Conservation (phyloP, 2,329 filamentous ascomycete species). For the Colletotrichum incanum region DNA sequence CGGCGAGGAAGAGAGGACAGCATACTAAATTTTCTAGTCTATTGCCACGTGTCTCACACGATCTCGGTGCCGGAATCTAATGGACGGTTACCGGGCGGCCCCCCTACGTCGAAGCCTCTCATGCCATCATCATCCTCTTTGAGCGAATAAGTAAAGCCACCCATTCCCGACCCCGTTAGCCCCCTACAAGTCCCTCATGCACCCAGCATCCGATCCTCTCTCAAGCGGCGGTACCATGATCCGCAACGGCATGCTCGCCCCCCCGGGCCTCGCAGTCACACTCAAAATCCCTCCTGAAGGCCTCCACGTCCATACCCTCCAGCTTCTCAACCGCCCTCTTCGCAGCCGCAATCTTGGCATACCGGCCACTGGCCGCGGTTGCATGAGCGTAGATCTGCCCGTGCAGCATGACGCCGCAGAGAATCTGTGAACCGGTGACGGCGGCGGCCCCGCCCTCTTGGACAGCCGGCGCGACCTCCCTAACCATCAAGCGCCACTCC, state of each 20-base stretch:
- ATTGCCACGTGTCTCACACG: not conserved
- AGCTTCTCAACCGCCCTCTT: constrained; percentile 69
- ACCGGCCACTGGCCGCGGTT: constrained; percentile 75
- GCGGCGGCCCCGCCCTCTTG: constrained; percentile 58
- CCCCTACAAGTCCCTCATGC: not conserved
- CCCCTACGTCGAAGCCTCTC: not conserved
- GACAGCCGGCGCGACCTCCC: constrained; percentile 61
- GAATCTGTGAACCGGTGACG: constrained; percentile 66
- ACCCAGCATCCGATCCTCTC: not conserved
- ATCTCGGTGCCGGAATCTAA: not conserved
- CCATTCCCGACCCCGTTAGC: not conserved
- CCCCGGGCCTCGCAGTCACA: constrained; percentile 72
- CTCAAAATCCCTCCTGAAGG: constrained; percentile 73
- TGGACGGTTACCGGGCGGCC: not conserved
- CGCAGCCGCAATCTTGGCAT: constrained; percentile 80
- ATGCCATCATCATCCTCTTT: not conserved
- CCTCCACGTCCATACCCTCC: constrained; percentile 61
- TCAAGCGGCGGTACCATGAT: constrained; percentile 28
- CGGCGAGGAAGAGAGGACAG: not conserved
- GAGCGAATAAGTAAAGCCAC: not conserved
- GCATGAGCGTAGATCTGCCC: constrained; percentile 75
- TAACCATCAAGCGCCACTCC: constrained; percentile 69
- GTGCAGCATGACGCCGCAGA: constrained; percentile 85
- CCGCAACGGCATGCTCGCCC: constrained; percentile 30
- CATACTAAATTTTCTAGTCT: not conserved